Conservation (phyloP, 1,139 yeast species). For the Zygosaccharomyces sapae region DNA sequence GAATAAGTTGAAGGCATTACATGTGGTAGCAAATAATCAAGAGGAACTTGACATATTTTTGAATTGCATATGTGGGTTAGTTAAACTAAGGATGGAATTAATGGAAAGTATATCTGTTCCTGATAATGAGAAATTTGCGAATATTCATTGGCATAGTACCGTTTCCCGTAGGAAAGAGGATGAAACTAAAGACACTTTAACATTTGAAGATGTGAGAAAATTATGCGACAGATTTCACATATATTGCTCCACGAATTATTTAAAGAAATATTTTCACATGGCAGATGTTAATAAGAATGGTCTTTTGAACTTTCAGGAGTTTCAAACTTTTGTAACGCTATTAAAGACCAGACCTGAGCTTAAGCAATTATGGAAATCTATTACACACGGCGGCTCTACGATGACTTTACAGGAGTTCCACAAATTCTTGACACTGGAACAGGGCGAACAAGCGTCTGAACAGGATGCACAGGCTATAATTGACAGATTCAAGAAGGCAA, state of each 20-base stretch:
- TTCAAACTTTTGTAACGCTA: conserved; percentile 62
- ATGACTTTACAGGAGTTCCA: conserved; percentile 42
- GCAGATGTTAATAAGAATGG: conserved; percentile 48
- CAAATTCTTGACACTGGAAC: conserved; percentile 48
- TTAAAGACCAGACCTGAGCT: conserved; percentile 52
- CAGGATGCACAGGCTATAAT: conserved; percentile 41
- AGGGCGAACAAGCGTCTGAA: conserved; percentile 44
- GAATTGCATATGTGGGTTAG: conserved; percentile 43
- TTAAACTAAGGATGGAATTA: conserved; percentile 47
- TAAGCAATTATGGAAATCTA: conserved; percentile 38
- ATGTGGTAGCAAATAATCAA: conserved; percentile 65
- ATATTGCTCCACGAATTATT: conserved; percentile 46
- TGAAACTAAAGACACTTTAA: conserved; percentile 43
- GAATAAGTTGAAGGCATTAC: conserved; percentile 60
- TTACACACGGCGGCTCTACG: conserved; percentile 14
- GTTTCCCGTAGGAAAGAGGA: conserved; percentile 41
- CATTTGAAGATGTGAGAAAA: conserved; percentile 63
- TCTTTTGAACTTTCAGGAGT: conserved; percentile 60
- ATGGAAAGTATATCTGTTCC: conserved; percentile 53
- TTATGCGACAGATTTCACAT: conserved; percentile 68
- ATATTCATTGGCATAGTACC: conserved; percentile 53
- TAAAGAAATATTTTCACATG: conserved; percentile 44
- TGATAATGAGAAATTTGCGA: conserved; percentile 49
- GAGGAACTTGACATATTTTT: conserved; percentile 57
- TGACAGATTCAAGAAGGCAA: conserved; percentile 41